Conservation (phyloP, 2,329 filamentous ascomycete genomes). For the Aulographum hederae region DNA sequence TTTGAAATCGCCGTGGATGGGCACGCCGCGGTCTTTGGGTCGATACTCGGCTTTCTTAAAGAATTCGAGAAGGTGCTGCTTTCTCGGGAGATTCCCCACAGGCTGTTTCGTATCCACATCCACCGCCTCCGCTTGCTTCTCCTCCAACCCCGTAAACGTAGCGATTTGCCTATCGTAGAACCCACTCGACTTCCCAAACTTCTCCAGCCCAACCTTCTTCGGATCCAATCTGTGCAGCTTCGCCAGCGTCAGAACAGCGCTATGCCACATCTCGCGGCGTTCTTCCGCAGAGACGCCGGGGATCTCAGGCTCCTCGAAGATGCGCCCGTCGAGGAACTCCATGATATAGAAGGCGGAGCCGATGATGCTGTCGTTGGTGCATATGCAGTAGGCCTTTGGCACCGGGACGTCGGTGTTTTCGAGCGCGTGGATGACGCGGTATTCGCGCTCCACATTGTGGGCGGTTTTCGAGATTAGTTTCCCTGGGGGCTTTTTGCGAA, state of each 20-base stretch:
- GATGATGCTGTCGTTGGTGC: constrained; percentile 55
- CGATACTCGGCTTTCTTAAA: constrained; percentile 47
- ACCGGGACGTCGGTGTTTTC: constrained; percentile 59
- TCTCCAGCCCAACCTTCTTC: constrained; percentile 41
- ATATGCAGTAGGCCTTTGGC: constrained; percentile 60
- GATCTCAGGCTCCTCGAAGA: constrained; percentile 67
- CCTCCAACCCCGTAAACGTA: constrained; percentile 57
- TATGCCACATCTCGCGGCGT: constrained; percentile 52
- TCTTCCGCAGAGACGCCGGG: constrained; percentile 46
- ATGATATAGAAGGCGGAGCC: constrained; percentile 88
- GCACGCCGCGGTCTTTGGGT: constrained; percentile 52
- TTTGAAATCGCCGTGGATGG: constrained; percentile 90
- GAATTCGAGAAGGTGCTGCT: constrained; percentile 54
- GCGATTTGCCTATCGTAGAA: constrained; percentile 69
- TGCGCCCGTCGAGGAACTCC: constrained; percentile 75
- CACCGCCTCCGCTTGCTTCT: constrained; percentile 47
- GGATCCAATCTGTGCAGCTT: constrained; percentile 57
- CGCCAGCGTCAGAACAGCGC: constrained; percentile 59
- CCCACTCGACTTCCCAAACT: constrained; percentile 48
- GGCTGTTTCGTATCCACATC: constrained; percentile 55
- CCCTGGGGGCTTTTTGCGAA: constrained; percentile 86
- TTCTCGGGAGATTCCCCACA: constrained; percentile 62
- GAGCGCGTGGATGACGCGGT: constrained; percentile 65
- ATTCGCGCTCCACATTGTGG: constrained; percentile 82
- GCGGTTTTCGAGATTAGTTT: constrained; percentile 75